Base-by-base conservation (phyloP, 202 grass and related monocot species). In the Carex arenaria region DNA sequence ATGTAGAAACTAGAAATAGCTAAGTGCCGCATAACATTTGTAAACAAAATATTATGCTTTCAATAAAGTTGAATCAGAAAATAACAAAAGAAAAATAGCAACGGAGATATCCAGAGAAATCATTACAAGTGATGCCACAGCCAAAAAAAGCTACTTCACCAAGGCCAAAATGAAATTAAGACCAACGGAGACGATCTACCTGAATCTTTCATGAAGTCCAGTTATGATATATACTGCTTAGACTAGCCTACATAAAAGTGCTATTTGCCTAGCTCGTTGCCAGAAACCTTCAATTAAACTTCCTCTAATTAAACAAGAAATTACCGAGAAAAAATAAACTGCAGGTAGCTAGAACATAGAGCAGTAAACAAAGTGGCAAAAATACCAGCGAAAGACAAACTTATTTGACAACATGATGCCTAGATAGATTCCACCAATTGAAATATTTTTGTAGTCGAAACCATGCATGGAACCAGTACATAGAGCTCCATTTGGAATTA, bases 181-280 rank as follows among this genome's bases (percentile, higher is more conserved):
- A 65, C 56, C 8, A 62, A 80, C 23, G 17, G 3, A 67, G 10
- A 82, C 28, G 64, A 45, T 78, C 19, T 18, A 36, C 70, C 72
- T 78, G 83, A 85, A 78, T 78, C 56, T 78, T 78, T 47, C 15
- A 76, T 52, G 70, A 83, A 83, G 7, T 57, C 63, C 17, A 76
- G 54, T n/a, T 20, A 64, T 34, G 36, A 77, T 64, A 42, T 42
- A 52, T 42, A 52, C 14, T 77, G 42, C 52, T 65, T 77, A 64
- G 18, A 76, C 47, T 65, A 85, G 59, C 49, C 34, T 53, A 84
- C 55, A 84, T 84, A 42, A 52, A 59, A 74, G 32, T 53, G 63
- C 61, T 82, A 49, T 53, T 82, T 67, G 26, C 61, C n/a, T 74
- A 84, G 13, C 60, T 49, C 19, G 18, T 64, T n/a, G 31, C 52